Conservation (phyloP, 164 flowering plant genomes). For the Platanus orientalis region DNA sequence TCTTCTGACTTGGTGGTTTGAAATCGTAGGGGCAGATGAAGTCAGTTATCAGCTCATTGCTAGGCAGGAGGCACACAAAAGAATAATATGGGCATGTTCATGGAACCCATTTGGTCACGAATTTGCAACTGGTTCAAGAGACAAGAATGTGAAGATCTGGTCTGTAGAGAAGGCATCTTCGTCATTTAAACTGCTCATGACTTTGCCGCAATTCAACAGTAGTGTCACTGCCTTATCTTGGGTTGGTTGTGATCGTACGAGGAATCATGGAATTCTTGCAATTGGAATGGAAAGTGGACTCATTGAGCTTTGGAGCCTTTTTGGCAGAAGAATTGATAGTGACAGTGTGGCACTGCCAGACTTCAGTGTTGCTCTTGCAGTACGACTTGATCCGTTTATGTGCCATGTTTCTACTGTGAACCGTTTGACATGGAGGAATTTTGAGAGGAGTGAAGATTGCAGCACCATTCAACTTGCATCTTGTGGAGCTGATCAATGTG, state of each 20-base stretch:
- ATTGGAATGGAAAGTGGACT: slow-evolving; percentile 89
- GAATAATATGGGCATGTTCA: slow-evolving; percentile 96
- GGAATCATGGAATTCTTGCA: slow-evolving; percentile 58
- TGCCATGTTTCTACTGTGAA: slow-evolving; percentile 85
- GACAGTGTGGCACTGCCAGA: slow-evolving; percentile 9
- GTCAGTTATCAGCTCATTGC: slow-evolving; percentile 50
- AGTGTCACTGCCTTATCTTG: slow-evolving; percentile 88
- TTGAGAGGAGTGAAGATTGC: slow-evolving; percentile 29
- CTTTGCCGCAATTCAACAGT: slow-evolving; percentile 57
- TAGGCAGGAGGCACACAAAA: slow-evolving; percentile 85
- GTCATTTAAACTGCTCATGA: slow-evolving; percentile 56
- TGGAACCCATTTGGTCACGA: slow-evolving; percentile 90
- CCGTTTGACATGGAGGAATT: slow-evolving; percentile 63
- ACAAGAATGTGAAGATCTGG: slow-evolving; percentile 94
- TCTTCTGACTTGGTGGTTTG: slow-evolving; percentile 10
- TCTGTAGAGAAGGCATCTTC: slow-evolving; percentile 40
- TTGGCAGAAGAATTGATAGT: slow-evolving; percentile 17
- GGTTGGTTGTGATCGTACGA: slow-evolving; percentile 40
- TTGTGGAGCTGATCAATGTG: slow-evolving; percentile 87
- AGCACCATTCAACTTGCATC: slow-evolving; percentile 66
- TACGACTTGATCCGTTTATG: slow-evolving; percentile 52
- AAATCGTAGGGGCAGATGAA: slow-evolving; percentile 31
- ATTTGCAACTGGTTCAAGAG: slow-evolving; percentile 95
- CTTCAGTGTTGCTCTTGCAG: slow-evolving; percentile 30
- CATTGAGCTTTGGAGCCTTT: slow-evolving; percentile 71